Evolutionary conservation across 1,139 yeast genomes (phyloP), one percentile per base, ranked within the genome.

Genomic region (Lodderomyces jiufengensis): DNA sequence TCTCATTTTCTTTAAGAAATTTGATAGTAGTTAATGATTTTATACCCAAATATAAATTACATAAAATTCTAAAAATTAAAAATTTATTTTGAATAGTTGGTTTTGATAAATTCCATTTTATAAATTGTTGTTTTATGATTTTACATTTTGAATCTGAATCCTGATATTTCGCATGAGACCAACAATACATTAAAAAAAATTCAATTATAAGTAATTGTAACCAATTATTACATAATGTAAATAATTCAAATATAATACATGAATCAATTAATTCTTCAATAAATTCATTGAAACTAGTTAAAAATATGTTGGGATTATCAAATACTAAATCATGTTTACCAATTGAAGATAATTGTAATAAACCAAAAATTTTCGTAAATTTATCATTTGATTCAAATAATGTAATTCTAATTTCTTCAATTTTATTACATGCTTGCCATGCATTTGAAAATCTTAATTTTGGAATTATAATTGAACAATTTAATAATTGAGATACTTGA

Each of bases 231-330:
- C 47, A 32, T 3, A 45, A 39, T 10, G 48, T 50, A 14, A 59
- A 34, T 2, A 60, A 27, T 7, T 52, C 47, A 31, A 54, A 46
- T 1, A 66, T 21, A 1, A 50, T 40, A 0, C 63, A 64, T 2
- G 58, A 49, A 31, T 66, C 69, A 15, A 67, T 49, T 18, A 67
- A 31, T 18, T 53, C 52, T 32, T 64, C 66, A 27, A 70, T 41
- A 13, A 68, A 45, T n/a, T 57, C 57, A 26, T 58, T 61, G 41
- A 65, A 66, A 2, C 63, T 51, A 28, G 50, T 47, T 10, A 66
- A 46, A 34, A 56, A 70, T 18, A 57, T 51, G 29, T 55, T 58
- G 3, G 59, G 58, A 37, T 68, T 68, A 15, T 51, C 52, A 5
- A 45, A 27, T 21, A 35, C 16, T 6, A 31, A 28, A 13, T 28